Evolutionary conservation across 768 basidiomycete species (phyloP).

Genomic region (Pleurotus giganteus): DNA sequence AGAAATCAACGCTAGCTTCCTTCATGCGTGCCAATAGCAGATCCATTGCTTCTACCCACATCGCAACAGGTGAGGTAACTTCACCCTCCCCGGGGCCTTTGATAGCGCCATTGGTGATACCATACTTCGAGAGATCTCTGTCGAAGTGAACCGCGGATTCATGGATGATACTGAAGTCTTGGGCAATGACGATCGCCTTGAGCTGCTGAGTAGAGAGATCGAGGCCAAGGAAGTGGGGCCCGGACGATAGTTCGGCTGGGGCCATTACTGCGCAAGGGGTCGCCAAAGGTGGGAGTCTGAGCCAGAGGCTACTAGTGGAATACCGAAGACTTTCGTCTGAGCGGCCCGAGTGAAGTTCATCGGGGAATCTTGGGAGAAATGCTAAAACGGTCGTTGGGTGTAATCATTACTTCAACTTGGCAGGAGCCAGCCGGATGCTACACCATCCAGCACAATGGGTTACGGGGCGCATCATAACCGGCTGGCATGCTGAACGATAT

Average conservation of each 20-base stretch:
- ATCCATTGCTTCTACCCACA: slow-evolving; percentile 89
- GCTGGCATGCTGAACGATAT: no score
- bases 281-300: neutral
- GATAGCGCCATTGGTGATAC: slow-evolving; percentile 65
- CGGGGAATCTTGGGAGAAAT: slow-evolving; percentile 8
- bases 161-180: slow-evolving; percentile 56
- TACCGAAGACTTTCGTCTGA: neutral
- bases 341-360: neutral
- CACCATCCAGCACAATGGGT: no score
- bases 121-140: slow-evolving; percentile 68
- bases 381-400: neutral
- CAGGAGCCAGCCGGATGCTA: no score
- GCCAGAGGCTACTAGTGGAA: neutral
- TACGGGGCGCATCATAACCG: no score
- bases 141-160: slow-evolving; percentile 80
- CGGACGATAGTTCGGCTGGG: neutral
- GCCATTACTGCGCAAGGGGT: neutral
- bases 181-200: slow-evolving; percentile 68
- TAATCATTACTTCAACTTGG: no score
- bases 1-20: slow-evolving; percentile 55
- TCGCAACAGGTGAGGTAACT: slow-evolving; percentile 75
- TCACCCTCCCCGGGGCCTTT: slow-evolving; percentile 65
- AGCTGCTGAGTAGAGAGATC: slow-evolving; percentile 87
- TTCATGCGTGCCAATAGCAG: slow-evolving; percentile 65
- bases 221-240: slow-evolving; percentile 66